Evolutionary conservation across 2,329 filamentous ascomycete species (phyloP).

Genomic region (Talaromyces sp.): DNA sequence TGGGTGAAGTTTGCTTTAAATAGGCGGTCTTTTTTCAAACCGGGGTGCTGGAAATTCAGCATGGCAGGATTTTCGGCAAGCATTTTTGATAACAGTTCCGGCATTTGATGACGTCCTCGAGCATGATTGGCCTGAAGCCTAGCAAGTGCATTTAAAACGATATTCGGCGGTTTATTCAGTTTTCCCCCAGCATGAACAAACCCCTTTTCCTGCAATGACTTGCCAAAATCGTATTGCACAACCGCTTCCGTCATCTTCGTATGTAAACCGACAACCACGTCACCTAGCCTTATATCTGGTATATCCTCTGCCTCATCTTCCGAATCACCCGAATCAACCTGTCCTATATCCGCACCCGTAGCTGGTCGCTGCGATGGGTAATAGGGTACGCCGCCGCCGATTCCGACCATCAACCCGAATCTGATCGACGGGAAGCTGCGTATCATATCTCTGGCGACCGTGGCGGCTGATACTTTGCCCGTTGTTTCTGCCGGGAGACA

Average conservation of each 20-base stretch:
- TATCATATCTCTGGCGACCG: slow-evolving; percentile 20
- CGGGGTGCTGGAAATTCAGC: not conserved
- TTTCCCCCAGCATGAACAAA: slow-evolving; percentile 11
- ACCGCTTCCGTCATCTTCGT: slow-evolving; percentile 19
- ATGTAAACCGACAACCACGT: slow-evolving; percentile 20
- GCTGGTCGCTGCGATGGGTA: not conserved
- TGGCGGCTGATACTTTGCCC: slow-evolving; percentile 21
- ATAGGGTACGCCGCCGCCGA: slow-evolving; percentile 21
- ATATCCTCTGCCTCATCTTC: not conserved
- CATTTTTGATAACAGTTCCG: not conserved
- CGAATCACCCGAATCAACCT: not conserved
- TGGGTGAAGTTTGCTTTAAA: not conserved
- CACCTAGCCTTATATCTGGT: no score
- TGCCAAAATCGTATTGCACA: slow-evolving; percentile 28
- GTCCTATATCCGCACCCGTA: not conserved
- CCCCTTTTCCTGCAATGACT: slow-evolving; percentile 7
- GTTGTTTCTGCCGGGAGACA: slow-evolving; percentile 19
- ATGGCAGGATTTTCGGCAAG: not conserved
- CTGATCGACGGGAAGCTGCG: slow-evolving; percentile 20
- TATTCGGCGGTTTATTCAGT: slow-evolving; percentile 1
- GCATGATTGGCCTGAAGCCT: not conserved
- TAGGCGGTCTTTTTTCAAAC: not conserved
- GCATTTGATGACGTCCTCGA: not conserved
- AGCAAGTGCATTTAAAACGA: not conserved
- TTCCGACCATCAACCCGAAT: slow-evolving; percentile 22